These are phyloP conservation scores for Neurospora sublineolata DNA, from an alignment of 495 filamentous ascomycete species.

Conservation along the genomic window DNA sequence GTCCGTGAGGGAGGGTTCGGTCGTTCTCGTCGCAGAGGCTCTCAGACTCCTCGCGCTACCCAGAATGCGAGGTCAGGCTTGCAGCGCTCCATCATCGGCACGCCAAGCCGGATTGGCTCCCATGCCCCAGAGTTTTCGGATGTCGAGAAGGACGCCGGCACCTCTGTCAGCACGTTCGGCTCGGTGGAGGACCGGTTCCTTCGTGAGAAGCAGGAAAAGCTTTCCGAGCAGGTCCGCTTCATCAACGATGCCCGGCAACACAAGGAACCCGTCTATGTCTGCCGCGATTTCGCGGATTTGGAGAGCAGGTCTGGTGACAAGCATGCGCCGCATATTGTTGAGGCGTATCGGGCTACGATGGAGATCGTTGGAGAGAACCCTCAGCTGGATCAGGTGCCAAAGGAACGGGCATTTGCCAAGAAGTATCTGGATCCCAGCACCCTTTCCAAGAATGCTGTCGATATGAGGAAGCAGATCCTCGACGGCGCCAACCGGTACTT, in stretches of 20 bases:
- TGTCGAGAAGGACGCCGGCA: conserved; percentile 36
- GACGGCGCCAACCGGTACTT: conserved; percentile 64
- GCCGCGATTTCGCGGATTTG: conserved; percentile 59
- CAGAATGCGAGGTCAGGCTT: conserved; percentile 61
- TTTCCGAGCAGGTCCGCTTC: conserved; percentile 61
- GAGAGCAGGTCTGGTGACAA: conserved; percentile 55
- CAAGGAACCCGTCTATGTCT: conserved; percentile 51
- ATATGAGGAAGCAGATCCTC: conserved; percentile 62
- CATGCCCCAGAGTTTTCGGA: conserved; percentile 55
- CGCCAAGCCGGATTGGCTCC: conserved; percentile 47
- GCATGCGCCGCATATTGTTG: conserved; percentile 55
- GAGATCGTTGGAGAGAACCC: conserved; percentile 58
- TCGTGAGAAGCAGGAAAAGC: conserved; percentile 68
- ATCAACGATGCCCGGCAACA: conserved; percentile 64
- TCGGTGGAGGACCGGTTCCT: conserved; percentile 58
- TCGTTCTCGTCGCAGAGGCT: conserved; percentile 39
- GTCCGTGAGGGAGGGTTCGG: conserved; percentile 37
- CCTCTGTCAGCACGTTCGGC: conserved; percentile 19
- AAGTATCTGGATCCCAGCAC: conserved; percentile 61
- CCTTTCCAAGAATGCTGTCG: conserved; percentile 46
- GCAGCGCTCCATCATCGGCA: conserved; percentile 75
- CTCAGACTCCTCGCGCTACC: conserved; percentile 39
- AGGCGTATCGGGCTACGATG: conserved; percentile 68
- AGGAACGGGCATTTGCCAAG: conserved; percentile 63
- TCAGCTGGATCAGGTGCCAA: conserved; percentile 42